Base-by-base conservation (phyloP, 345 rosid genomes). In the Ceriops zippeliana region DNA sequence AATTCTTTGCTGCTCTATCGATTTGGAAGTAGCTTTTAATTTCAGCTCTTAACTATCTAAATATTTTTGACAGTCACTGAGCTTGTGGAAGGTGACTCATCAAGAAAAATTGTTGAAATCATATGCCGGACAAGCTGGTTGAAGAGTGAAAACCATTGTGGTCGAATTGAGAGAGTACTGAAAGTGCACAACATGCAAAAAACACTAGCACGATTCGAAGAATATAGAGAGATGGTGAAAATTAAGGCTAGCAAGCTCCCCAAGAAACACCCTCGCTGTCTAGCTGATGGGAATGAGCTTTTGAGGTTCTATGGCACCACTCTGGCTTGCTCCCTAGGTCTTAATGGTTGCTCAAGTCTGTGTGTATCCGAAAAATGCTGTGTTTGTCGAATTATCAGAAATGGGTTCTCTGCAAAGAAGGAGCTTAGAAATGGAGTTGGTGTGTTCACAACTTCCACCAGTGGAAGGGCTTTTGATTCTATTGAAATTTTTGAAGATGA, bases 121-220 rank as follows among this genome's bases (percentile, higher is more conserved):
- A 95, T 95, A 58, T 95, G 99, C 73, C 75, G 91, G 65, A 86
- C 97, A 38, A 90, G 96, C 73, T 91, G 96, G 99, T 79, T 88
- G 35, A 89, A 89, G 76, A 85, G 96, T 9, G 99, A 95, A 74
- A 90, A 82, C 58, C 89, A 86, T 65, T 87, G 89, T n/a, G 91
- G 97, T 54, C 77, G 99, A 75, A 89, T 95, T 54, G 97, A 95
- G 66, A 72, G 96, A 71, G 99, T 95, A 28, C 75, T 95, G 72
- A 95, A 95, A 78, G 93, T 95, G 32, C 99, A 95, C 78, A 95
- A 90, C 62, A 91, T 91, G 97, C 99, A 95, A 68, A 91, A 83
- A 42, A 91, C 99, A 7, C 80, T 95, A 10, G 97, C 96, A 59
- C 76, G 96, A 56, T 95, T 95, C 30, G 99, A 95, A 72, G 99